These are phyloP conservation scores for Exophiala mesophila DNA, from an alignment of 2,329 filamentous ascomycete species.

Conservation along the genomic window DNA sequence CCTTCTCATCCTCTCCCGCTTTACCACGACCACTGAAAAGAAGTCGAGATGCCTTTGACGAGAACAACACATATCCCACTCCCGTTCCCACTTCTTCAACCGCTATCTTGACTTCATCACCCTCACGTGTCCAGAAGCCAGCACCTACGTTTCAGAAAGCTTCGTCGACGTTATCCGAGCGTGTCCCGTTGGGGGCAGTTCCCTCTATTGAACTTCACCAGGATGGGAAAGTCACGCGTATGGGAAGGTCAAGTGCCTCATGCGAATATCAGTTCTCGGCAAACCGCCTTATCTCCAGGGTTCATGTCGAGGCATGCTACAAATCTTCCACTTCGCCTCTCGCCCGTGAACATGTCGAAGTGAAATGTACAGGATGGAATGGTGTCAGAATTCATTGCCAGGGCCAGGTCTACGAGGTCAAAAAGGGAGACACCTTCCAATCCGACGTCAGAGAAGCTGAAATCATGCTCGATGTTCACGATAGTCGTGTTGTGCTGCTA, in stretches of 20 bases:
- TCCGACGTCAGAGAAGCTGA: slow-evolving; percentile 83
- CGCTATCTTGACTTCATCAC: slow-evolving; percentile 82
- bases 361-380: slow-evolving; percentile 94
- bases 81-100: slow-evolving; percentile 92
- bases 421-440: slow-evolving; percentile 82
- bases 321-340: slow-evolving; percentile 63
- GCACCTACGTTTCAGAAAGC: slow-evolving; percentile 57
- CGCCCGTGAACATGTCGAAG: slow-evolving; percentile 73
- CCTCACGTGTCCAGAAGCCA: slow-evolving; percentile 51
- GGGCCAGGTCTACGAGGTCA: slow-evolving; percentile 76
- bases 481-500: slow-evolving; percentile 79
- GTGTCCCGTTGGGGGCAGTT: slow-evolving; percentile 75
- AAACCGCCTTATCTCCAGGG: slow-evolving; percentile 85
- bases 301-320: slow-evolving; percentile 86
- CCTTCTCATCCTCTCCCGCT: slow-evolving; percentile 44
- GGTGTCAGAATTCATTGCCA: slow-evolving; percentile 89
- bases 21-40: slow-evolving; percentile 46
- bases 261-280: slow-evolving; percentile 92
- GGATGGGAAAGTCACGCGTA: slow-evolving; percentile 73
- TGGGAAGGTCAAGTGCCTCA: slow-evolving; percentile 91
- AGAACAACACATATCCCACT: slow-evolving; percentile 71
- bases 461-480: slow-evolving; percentile 93
- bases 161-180: slow-evolving; percentile 65
- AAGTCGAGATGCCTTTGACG: slow-evolving; percentile 39
- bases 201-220: slow-evolving; percentile 76